Evolutionary conservation across 2,329 filamentous ascomycete species (phyloP).

Genomic region (Cladosporium sp.): DNA sequence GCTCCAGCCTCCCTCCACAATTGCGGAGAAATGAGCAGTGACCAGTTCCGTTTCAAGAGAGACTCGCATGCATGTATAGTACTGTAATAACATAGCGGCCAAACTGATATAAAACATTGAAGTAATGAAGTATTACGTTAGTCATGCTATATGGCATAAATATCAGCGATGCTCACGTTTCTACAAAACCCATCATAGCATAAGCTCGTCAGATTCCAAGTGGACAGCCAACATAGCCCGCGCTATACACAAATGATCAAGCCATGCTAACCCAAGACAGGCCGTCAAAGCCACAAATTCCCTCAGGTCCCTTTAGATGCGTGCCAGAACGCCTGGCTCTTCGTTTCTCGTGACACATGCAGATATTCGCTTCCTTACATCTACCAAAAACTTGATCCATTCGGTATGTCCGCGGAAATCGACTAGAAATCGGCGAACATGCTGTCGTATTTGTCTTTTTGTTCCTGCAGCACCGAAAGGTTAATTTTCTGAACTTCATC

Average conservation of each 20-base stretch:
- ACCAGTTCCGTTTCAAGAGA: too few relatives aligned
- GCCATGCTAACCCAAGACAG: not conserved
- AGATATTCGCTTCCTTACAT: not conserved
- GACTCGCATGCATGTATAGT: too few relatives aligned
- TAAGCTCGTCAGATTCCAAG: not conserved
- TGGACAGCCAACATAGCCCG: not conserved
- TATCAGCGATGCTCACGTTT: not conserved
- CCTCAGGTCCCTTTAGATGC: not conserved
- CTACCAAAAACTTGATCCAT: not conserved
- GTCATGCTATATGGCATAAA: not conserved
- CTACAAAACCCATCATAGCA: not conserved
- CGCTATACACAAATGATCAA: not conserved
- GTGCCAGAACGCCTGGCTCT: slow-evolving; percentile 11
- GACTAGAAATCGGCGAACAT: slow-evolving; percentile 67
- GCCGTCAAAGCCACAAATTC: not conserved
- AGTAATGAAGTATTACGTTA: not conserved
- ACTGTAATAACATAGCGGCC: too few relatives aligned
- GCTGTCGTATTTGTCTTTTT: slow-evolving; percentile 65
- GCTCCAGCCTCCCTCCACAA: not conserved
- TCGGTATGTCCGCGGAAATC: not conserved
- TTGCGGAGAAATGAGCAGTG: too few relatives aligned
- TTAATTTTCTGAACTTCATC: not conserved
- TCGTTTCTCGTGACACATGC: slow-evolving; percentile 1
- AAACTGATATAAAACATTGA: too few relatives aligned
- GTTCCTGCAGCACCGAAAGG: slow-evolving; percentile 40